phyloP scores from a whole-genome alignment of 768 basidiomycete genomes.

The Glaciozyma martinii region DNA sequence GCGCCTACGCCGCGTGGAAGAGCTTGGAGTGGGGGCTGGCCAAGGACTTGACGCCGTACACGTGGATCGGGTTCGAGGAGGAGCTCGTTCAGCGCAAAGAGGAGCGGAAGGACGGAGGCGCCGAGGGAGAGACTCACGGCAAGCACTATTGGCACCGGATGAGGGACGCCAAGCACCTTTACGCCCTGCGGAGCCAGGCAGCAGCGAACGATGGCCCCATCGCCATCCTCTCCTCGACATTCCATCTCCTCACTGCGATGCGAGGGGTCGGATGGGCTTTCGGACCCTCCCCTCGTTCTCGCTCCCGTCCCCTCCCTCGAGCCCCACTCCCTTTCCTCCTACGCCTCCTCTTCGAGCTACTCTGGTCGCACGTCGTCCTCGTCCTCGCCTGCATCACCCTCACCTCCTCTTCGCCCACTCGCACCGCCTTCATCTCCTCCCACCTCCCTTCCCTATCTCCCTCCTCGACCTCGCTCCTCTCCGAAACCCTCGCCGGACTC shows the following conservation, averaged over 20 bases:
- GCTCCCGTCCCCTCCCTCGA: conserved; percentile 2
- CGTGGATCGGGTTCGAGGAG: conserved; percentile 20
- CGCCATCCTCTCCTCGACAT: conserved; percentile 6
- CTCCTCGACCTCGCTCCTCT: neutral
- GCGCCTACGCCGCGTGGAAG: conserved; percentile 21
- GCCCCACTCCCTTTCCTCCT: conserved; percentile 3
- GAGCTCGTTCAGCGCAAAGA: neutral
- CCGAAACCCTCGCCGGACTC: no score
- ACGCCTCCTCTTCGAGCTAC: conserved; percentile 13
- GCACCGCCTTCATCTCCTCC: neutral
- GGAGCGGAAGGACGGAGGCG: neutral
- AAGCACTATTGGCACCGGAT: neutral
- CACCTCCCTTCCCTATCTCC: neutral
- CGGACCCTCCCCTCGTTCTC: conserved; percentile 2
- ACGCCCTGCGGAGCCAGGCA: neutral
- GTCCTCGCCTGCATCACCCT: conserved; percentile 23
- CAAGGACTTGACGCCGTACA: conserved; percentile 16
- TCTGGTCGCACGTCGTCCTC: conserved; percentile 13
- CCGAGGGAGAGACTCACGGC: neutral
- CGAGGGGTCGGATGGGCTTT: conserved; percentile 24
- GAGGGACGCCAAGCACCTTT: neutral
- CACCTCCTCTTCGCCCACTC: conserved; percentile 13
- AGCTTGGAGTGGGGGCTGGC: conserved; percentile 24
- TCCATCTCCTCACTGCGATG: conserved; percentile 23
- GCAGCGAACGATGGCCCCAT: conserved; percentile 4